Evolutionary conservation across 371 early-diverging fungal species (phyloP).

Genomic region (Mucor circinelloides): DNA sequence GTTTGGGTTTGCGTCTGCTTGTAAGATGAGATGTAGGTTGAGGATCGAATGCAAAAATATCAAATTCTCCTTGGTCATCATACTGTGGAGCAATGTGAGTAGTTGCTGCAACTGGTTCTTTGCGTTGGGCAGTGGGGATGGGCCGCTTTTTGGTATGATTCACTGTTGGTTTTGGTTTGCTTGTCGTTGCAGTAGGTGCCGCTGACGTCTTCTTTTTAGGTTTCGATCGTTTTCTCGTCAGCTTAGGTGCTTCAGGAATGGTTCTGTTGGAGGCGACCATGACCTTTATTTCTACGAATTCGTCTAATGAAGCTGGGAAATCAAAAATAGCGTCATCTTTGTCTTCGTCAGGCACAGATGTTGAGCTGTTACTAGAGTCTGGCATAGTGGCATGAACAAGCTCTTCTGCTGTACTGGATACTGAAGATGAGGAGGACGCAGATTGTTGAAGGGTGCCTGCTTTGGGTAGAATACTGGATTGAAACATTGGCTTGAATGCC

Average conservation of each 20-base stretch:
- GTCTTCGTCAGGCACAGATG: neutral
- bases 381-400: neutral
- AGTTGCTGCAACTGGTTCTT: neutral
- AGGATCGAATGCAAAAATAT: constrained; percentile 19
- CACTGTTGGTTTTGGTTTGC: neutral
- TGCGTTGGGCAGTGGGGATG: constrained; percentile 8
- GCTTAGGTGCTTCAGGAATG: neutral
- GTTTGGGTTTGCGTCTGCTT: too few species aligned
- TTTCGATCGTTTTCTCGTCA: neutral
- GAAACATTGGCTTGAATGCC: neutral
- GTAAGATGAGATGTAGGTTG: neutral
- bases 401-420: neutral
- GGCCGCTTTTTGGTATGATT: constrained; percentile 1
- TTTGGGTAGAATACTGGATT: neutral
- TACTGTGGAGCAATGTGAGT: constrained; percentile 14
- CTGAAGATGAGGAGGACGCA: neutral
- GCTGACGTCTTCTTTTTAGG: neutral
- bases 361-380: neutral
- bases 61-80: constrained; percentile 4
- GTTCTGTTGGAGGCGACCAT: constrained; percentile 14
- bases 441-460: neutral
- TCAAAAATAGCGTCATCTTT: constrained; percentile 14
- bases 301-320: constrained; percentile 10
- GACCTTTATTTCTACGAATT: constrained; percentile 12
- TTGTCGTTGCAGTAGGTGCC: neutral